Base-by-base conservation (phyloP, 1,284 basidiomycete genomes). In the Exobasidium cylindrosporum region DNA sequence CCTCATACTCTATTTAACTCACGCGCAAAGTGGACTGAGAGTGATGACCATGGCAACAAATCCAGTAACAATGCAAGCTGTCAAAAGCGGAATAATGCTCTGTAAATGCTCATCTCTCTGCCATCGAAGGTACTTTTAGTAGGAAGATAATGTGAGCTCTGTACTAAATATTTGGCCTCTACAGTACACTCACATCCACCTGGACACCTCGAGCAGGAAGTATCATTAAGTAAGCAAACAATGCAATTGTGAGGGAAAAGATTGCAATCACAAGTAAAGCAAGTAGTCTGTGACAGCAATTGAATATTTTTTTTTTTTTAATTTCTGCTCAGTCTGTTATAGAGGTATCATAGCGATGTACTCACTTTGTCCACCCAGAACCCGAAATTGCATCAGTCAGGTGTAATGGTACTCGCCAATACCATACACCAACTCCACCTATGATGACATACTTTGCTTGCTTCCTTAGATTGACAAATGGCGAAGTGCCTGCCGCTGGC, bases 371-470 rank as follows among this genome's bases (percentile, higher is more conserved):
- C 21, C 30, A 55, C 29, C 30, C 24, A 30, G 53, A 44, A n/a
- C 32, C 28, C 26, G 14, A 11, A 28, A 55, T 23, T 23, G 31
- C 53, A 28, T 55, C 53, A 21, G 14, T 23, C n/a, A 55, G 21
- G 29, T 55, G 53, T 2, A 32, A 21, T 17, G 14, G 17, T 21
- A 55, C 53, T 44, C 32, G 53, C 53, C 53, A 55, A 28, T 55
- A 55, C 53, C 53, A 55, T 14, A 55, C 32, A 3, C 53, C 53
- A 23, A 55, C 14, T 2, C 53, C 53, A 30, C 53, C 53, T 26
- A 55, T n/a, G 14, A 55, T 6, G 30, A 55, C 32, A 29, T 55
- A 55, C 53, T 55, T 55, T 35, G 40, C 32, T 26, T 55, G 53
- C 30, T 55, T 55, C 4, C 40, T 23, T 23, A 55, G 17, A 29